Evolutionary conservation across 345 rosid species (phyloP).

Genomic region (Schrenkiella parvula): DNA sequence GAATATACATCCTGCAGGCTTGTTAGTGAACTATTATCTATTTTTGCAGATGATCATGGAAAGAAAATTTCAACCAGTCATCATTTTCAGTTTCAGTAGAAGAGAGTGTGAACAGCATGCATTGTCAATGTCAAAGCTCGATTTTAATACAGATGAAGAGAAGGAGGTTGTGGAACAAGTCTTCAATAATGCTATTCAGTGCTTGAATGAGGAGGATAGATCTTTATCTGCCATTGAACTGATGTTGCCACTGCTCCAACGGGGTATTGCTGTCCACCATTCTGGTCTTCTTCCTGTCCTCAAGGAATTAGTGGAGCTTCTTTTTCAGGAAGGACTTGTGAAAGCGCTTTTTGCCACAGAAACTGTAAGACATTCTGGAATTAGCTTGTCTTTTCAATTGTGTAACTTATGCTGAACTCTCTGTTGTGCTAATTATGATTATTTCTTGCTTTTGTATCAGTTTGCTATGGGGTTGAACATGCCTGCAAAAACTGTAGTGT

Average conservation of each 20-base stretch:
- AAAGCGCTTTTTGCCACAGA: conserved; percentile 98
- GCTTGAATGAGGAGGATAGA: conserved; percentile 96
- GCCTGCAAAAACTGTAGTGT: conserved; percentile 99
- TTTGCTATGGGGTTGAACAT: conserved; percentile 99
- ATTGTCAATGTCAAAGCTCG: conserved; percentile 96
- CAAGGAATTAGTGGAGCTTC: conserved; percentile 97
- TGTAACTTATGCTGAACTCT: not conserved
- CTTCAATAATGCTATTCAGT: conserved; percentile 71
- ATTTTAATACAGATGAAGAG: conserved; percentile 87
- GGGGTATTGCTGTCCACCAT: conserved; percentile 98
- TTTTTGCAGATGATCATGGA: conserved; percentile 92
- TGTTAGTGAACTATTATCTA: conserved; percentile 9
- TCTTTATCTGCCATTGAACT: conserved; percentile 89
- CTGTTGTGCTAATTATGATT: not conserved
- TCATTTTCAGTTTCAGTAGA: conserved; percentile 98
- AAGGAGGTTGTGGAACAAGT: conserved; percentile 75
- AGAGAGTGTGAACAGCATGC: conserved; percentile 98
- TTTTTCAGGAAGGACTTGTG: conserved; percentile 98
- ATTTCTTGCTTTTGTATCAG: conserved; percentile 40
- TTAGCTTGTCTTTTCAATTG: conserved; percentile 13
- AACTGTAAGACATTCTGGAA: conserved; percentile 54
- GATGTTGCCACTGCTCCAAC: conserved; percentile 93
- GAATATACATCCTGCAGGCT: not conserved
- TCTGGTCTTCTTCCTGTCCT: conserved; percentile 99
- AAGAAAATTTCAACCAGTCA: conserved; percentile 87